These are phyloP conservation scores for Salvia hispanica DNA, from an alignment of 257 asterid species.

Conservation along the genomic window DNA sequence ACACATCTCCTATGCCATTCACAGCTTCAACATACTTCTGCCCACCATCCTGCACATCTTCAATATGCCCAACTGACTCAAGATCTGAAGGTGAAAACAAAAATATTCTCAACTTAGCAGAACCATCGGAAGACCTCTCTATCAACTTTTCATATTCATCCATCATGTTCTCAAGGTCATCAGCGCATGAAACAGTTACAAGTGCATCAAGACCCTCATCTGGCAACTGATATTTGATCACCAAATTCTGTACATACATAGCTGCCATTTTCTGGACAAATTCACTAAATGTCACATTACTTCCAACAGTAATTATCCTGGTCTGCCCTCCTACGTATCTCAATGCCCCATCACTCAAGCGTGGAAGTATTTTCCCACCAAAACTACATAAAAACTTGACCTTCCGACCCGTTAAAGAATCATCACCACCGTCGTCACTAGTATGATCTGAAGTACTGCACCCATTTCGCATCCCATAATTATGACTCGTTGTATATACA, in stretches of 20 bases:
- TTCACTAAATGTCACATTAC: conserved; percentile 61
- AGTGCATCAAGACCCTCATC: conserved; percentile 98
- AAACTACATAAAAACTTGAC: conserved; percentile 91
- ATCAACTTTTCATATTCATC: conserved; percentile 85
- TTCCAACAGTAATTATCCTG: conserved; percentile 75
- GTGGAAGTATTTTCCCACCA: conserved; percentile 92
- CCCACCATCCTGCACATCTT: conserved; percentile 71
- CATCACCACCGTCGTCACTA: conserved; percentile 74
- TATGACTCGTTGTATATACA: conserved; percentile 41
- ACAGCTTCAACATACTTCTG: conserved; percentile 91
- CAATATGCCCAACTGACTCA: conserved; percentile 53
- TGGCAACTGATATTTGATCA: conserved; percentile 91
- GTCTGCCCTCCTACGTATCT: conserved; percentile 99
- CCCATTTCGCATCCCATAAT: conserved; percentile 35
- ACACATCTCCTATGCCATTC: conserved; percentile 66
- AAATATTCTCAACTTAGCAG: conserved; percentile 88
- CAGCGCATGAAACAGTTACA: conserved; percentile 85
- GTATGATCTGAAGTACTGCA: conserved; percentile 59
- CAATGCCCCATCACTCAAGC: conserved; percentile 82
- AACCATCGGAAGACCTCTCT: conserved; percentile 77
- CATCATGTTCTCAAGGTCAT: conserved; percentile 98
- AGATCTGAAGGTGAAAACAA: conserved; percentile 80
- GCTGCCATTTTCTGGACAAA: conserved; percentile 69
- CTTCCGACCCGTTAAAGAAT: conserved; percentile 67
- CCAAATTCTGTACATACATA: conserved; percentile 55